Evolutionary conservation across 768 basidiomycete genomes (phyloP).

Genomic region (Jaapia argillacea): DNA sequence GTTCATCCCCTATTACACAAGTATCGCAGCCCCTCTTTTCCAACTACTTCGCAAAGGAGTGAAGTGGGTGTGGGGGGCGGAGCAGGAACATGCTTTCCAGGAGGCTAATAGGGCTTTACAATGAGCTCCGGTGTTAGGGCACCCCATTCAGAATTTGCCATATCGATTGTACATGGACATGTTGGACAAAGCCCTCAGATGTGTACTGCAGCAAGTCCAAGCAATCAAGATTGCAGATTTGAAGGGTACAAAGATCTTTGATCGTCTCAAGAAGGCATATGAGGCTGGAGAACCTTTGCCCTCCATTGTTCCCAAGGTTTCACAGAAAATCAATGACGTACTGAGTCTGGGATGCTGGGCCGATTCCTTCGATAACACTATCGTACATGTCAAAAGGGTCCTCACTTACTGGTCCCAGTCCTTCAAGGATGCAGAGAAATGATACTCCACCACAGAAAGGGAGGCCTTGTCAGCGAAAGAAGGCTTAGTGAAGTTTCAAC

Average conservation of each 20-base stretch:
- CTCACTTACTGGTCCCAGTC: conserved; percentile 12
- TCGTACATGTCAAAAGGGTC: conserved; percentile 11
- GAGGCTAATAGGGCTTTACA: conserved; percentile 18
- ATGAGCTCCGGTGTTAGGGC: conserved; percentile 22
- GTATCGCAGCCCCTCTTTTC: background rate
- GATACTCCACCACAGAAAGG: conserved; percentile 12
- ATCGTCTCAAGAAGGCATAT: conserved; percentile 7
- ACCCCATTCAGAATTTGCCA: conserved; percentile 17
- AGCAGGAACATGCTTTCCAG: conserved; percentile 1
- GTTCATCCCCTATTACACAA: background rate
- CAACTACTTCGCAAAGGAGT: background rate
- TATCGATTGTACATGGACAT: conserved; percentile 28
- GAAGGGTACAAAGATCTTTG: too few species aligned
- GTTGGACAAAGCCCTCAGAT: conserved; percentile 13
- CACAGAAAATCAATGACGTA: too few species aligned
- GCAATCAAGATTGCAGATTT: conserved; percentile 11
- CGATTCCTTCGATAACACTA: conserved; percentile 11
- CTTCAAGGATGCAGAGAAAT: conserved; percentile 10
- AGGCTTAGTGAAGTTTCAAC: too few species aligned
- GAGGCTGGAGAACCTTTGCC: conserved; percentile 3
- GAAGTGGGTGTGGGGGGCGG: background rate
- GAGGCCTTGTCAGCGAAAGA: conserved; percentile 13
- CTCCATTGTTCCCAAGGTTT: too few species aligned
- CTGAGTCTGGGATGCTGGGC: too few species aligned
- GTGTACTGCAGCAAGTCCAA: conserved; percentile 15